Evolutionary conservation across 2,329 filamentous ascomycete genomes (phyloP), one percentile per base, ranked within the genome.

Genomic region (Phoma sp.): DNA sequence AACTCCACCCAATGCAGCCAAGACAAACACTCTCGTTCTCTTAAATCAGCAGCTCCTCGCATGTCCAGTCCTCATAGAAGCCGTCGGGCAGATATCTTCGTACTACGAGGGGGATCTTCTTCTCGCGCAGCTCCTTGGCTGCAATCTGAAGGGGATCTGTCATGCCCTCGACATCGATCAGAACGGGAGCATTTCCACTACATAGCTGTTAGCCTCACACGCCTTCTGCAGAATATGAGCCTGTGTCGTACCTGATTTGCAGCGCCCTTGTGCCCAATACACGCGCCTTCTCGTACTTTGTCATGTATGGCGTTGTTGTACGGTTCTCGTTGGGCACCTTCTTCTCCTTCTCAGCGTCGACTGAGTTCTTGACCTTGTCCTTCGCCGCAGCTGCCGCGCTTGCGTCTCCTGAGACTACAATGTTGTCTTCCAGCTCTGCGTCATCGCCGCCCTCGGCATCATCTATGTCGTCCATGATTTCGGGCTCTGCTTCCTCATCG

Each of bases 51-150:
- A 98, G 83, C 78, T 99, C 95, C 79, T 98, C 95, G 78, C 93
- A 97, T 29, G 93, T 96, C 95, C 95, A 99, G 77, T 99, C 95
- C 83, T 99, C 95, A 77, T 98, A 98, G 91, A 86, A 96, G 81
- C 95, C 95, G 79, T 99, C 95, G 18, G 95, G 95, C 74, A 99
- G 84, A 79, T 98, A 99, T 72, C 95, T 87, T 75, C 95, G 87
- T 61, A 99, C 91, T 52, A 99, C 95, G 57, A 99, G 79, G 20
- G 95, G 95, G 49, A 99, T 96, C 84, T 99, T 99, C 85, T 98
- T 98, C 81, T 98, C 93, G 61, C 91, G 87, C 74, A 99, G 82
- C 79, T 99, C 95, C 80, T 98, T 98, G 76, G 97, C 90, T 20
- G 95, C 95, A 73, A 99, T 98, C 78, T 97, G 92, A 50, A 99